Base-by-base conservation (phyloP, 257 asterid genomes). In the Pogostemon cablin region DNA sequence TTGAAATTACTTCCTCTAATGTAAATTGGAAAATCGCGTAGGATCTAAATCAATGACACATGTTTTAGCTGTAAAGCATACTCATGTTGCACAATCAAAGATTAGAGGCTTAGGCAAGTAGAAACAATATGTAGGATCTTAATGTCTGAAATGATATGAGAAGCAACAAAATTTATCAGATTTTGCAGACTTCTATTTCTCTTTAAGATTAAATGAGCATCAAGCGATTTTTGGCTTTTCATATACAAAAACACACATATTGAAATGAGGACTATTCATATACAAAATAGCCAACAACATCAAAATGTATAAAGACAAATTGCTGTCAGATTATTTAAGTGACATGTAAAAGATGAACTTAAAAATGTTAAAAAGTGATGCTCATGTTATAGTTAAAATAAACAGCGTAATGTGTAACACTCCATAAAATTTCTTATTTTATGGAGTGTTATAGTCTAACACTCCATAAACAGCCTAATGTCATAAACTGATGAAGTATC, bases 1-100 rank as follows among this genome's bases (percentile, higher is more conserved):
- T 38, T 38, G 20, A 32, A 47, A 55, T n/a, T 57, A 63, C 32
- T 60, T 70, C 40, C 68, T 17, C 65, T 12, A 42, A 60, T 20
- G 62, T 44, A 62, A 74, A 48, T 6, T n/a, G n/a, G 8, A 7
- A 34, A 48, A 44, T 5, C 32, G 11, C 15, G 2, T 25, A 55
- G 10, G 40, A 42, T 37, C 11, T n/a, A 5, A 25, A 62, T 10
- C 15, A 2, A 17, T 25, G 1, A 9, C 48, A 9, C 12, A 25
- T 9, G 46, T 54, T 63, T 69, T 34, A 38, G 40, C 59, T 6
- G 47, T 0, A 48, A 53, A 68, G 35, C 40, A 11, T 35, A 62
- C 37, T 17, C 43, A 25, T 47, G 17, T 32, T 42, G 50, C 3
- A 44, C 4, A 52, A 53, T n/a, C 49, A 34, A 20, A 43, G 32